Conservation (phyloP, 2,329 filamentous ascomycete genomes). For the Colletotrichum destructivum region DNA sequence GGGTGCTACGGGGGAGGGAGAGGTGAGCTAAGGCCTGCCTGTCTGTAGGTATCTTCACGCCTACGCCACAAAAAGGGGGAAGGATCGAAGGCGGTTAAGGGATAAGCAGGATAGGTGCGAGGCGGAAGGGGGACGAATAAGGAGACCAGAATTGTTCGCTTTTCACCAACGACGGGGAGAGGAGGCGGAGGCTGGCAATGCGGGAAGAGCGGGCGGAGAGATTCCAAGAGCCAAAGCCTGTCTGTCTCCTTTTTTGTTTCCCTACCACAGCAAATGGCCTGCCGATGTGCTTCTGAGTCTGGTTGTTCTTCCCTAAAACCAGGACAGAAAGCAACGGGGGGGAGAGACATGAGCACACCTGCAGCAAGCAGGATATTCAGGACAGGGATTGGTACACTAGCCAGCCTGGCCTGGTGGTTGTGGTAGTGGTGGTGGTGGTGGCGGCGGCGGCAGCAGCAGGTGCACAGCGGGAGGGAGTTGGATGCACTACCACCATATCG, state of each 20-base stretch:
- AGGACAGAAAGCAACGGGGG: conserved; percentile 33
- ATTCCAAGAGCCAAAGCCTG: not conserved
- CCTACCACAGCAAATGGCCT: not conserved
- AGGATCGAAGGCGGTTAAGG: conserved; percentile 34
- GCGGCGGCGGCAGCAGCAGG: not conserved
- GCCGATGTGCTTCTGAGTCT: not conserved
- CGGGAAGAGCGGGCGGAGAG: not conserved
- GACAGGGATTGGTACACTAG: conserved; percentile 9
- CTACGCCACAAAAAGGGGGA: conserved; percentile 41
- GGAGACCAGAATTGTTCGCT: conserved; percentile 43
- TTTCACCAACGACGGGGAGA: conserved; percentile 8
- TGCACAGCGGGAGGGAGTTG: conserved; percentile 4
- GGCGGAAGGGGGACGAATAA: conserved; percentile 4
- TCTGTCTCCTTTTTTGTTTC: not conserved
- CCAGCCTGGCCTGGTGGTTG: not conserved
- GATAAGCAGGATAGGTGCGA: conserved; percentile 35
- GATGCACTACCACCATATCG: conserved; percentile 6
- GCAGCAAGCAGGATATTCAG: conserved; percentile 21
- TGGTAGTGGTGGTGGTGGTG: too few relatives aligned
- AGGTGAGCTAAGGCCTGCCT: conserved; percentile 31
- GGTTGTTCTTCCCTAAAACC: conserved; percentile 5
- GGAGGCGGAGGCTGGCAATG: conserved; percentile 9
- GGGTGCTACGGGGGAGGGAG: conserved; percentile 16
- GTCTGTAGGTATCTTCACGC: conserved; percentile 43
- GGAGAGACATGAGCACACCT: conserved; percentile 38